Evolutionary conservation across 176 grass and related monocot genomes (phyloP).

Genomic region (Sorghum bicolor): Sorghum_bicolor_NCBIv3 NC_012870.2:58410501-58411000

Average conservation of each 20-base stretch:
- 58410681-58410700: neutral
- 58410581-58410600: slow-evolving; percentile 14
- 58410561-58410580: neutral
- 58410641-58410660: slow-evolving; percentile 12
- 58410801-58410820: slow-evolving; percentile 12
- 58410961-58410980: neutral
- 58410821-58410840: slow-evolving; percentile 8
- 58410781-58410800: neutral
- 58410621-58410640: neutral
- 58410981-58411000: neutral
- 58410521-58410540: neutral
- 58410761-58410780: neutral
- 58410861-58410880: neutral
- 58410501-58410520: neutral
- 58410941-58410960: neutral
- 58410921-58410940: neutral
- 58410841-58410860: neutral
- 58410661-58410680: slow-evolving; percentile 38
- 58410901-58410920: neutral
- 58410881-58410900: neutral
- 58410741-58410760: neutral
- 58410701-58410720: neutral
- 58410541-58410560: neutral
- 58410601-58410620: slow-evolving; percentile 16
- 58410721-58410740: neutral